Evolutionary conservation across 192 early-diverging fungal genomes (phyloP).

Genomic region (Mortierella hygrophila): DNA sequence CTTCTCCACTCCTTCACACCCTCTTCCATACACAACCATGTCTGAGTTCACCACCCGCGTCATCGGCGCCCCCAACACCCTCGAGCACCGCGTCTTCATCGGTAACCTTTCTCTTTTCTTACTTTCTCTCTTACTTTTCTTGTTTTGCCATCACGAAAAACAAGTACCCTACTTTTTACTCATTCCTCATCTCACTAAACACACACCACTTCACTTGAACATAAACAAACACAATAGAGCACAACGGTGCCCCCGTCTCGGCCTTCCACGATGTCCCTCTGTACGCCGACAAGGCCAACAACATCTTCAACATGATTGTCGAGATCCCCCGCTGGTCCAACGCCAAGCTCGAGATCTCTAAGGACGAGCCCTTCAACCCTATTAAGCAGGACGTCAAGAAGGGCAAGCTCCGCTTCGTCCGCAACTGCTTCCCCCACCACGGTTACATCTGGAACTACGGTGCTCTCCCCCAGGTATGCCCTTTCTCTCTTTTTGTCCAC

Average conservation of each 20-base stretch:
- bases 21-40: conserved; percentile 52
- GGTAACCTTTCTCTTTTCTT: conserved; percentile 61
- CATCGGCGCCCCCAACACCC: conserved; percentile 88
- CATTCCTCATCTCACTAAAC: neutral
- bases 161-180: neutral
- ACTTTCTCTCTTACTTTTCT: neutral
- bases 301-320: conserved; percentile 97
- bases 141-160: neutral
- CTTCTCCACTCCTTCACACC: conserved; percentile 5
- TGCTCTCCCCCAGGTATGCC: conserved; percentile 88
- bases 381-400: conserved; percentile 99
- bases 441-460: conserved; percentile 99
- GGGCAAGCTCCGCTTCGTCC: conserved; percentile 97
- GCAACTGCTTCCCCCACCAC: conserved; percentile 99
- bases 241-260: conserved; percentile 87
- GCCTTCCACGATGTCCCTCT: conserved; percentile 99
- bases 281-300: conserved; percentile 91
- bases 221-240: conserved; percentile 65
- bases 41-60: conserved; percentile 83
- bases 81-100: conserved; percentile 92
- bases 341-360: conserved; percentile 98
- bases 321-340: conserved; percentile 99
- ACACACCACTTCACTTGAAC: conserved; percentile 12
- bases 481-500: neutral
- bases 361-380: conserved; percentile 97